phyloP scores from a whole-genome alignment of 208 protist genomes.

The Acanthamoeba lugdunensis region DNA sequence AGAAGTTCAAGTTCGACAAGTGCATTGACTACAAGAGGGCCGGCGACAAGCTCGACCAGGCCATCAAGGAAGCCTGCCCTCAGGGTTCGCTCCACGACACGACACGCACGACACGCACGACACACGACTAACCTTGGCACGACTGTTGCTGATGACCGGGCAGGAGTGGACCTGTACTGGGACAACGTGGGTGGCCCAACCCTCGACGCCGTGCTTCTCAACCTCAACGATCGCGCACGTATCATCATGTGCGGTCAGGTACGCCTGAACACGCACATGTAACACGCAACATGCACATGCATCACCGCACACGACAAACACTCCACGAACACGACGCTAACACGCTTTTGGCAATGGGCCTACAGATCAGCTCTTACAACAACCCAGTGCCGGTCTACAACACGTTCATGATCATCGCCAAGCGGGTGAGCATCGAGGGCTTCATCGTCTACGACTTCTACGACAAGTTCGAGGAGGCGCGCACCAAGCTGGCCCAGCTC shows the following conservation, averaged over 20 bases:
- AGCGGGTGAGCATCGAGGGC: conserved; percentile 24
- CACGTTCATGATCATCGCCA: conserved; percentile 66
- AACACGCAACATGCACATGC: no score
- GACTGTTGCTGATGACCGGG: no score
- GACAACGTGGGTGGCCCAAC: conserved; percentile 85
- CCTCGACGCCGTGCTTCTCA: conserved; percentile 33
- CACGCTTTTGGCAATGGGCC: background rate
- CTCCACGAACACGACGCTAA: background rate
- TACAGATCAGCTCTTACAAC: conserved; percentile 56
- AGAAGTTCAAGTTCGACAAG: conserved; percentile 80
- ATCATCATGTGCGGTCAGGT: conserved; percentile 77
- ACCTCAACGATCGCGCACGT: conserved; percentile 26
- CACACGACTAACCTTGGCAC: no score
- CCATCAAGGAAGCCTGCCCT: conserved; percentile 75
- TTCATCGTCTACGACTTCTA: conserved; percentile 68
- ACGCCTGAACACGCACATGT: no score
- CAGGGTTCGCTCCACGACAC: conserved; percentile 72
- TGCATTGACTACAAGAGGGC: conserved; percentile 82
- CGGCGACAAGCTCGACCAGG: conserved; percentile 21
- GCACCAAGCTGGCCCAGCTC: conserved; percentile 33
- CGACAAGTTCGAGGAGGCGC: conserved; percentile 43
- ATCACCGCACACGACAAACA: no score
- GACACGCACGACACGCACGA: background rate
- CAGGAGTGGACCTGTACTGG: conserved; percentile 86
- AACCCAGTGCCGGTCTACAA: conserved; percentile 27